Base-by-base conservation (phyloP, 192 early-diverging fungal genomes). In the Chytriomyces sp. region DNA sequence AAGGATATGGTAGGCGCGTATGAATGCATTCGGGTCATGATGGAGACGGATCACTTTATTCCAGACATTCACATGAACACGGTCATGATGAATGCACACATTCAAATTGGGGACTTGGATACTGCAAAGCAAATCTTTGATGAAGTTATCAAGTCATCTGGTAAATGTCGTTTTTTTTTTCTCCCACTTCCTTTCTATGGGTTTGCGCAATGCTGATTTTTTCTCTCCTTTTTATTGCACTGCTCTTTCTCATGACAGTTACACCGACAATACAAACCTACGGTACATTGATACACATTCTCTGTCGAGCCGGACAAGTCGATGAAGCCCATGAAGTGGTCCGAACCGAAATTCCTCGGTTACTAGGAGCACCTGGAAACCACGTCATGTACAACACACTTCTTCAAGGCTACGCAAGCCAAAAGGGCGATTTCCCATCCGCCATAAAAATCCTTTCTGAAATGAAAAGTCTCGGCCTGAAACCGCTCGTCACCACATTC, bases 361-460 rank as follows among this genome's bases (percentile, higher is more conserved):
- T 73, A 5, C n/a, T 73, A 18, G 11, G 7, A 6, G 5, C 53
- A n/a, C 26, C 23, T 3, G 59, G 43, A 1, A 73, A 73, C 45
- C 26, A 46, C 61, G 71, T 73, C n/a, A 46, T 73, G 43, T 73
- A 73, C 53, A 60, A 73, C 71, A 73, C 57, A 6, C 71, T 73
- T 3, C n/a, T 73, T 5, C 71, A 73, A n/a, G 71, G 71, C 16
- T 73, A 63, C n/a, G 68, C 26, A 7, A 24, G 67, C 28, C 13
- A 62, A 16, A 62, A 60, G 11, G 71, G 71, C 59, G 60, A 73
- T 45, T 28, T 73, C 35, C n/a, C 18, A 18, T 35, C 71, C 10
- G 60, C 71, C 9, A 7, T 8, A 0, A 16, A 7, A 13, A 45
- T 73, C 20, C 45, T 73, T 43, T 7, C 60, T 10, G 71, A 73